Evolutionary conservation across 2,329 filamentous ascomycete species (phyloP), one percentile per base, ranked within the genome.

Genomic region (Colletotrichum falcatum): DNA sequence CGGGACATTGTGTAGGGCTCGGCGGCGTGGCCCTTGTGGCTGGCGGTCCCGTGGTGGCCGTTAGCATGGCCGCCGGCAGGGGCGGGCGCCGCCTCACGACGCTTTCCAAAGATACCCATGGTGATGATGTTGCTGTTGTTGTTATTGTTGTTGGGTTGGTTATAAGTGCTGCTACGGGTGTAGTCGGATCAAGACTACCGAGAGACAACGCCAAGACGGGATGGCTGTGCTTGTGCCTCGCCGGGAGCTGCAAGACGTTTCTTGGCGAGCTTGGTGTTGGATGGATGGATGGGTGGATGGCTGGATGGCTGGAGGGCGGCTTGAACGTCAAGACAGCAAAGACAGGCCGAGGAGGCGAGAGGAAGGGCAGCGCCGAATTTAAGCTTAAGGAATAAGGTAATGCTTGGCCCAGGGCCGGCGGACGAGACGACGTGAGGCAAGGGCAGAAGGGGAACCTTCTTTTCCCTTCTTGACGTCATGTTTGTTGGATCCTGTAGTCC

Each of bases 1-100:
- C 77, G 80, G 1, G 82, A 81, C 84, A 89, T 87, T 65, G 81
- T 77, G 66, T 82, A 83, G 0, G 78, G 73, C 39, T 71, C 69
- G 16, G 64, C 64, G 16, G 28, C 49, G 18, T 33, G 49, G 33
- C 61, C 33, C 23, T 53, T 49, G 61, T 53, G 28, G 37, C 8
- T 35, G 37, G 18, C 26, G 37, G 20, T 37, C 8, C 64, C 48
- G 12, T 66, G 55, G 23, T 64, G 65, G 20, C 65, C 53, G 20
- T 62, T 61, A 26, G 54, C 18, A 12, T 61, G 60, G 9, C 65
- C 58, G n/a, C 44, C 5, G 14, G 55, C 28, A 42, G 59, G 30
- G 23, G 44, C 48, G 23, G 44, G 30, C 5, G 35, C 58, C 58
- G 35, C 46, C 30, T 55, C 48, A 35, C 49, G 58, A 63, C 67